These are phyloP conservation scores for Elongisporangium prolatum DNA, from an alignment of 352 stramenopile species.

Conservation along the genomic window DNA sequence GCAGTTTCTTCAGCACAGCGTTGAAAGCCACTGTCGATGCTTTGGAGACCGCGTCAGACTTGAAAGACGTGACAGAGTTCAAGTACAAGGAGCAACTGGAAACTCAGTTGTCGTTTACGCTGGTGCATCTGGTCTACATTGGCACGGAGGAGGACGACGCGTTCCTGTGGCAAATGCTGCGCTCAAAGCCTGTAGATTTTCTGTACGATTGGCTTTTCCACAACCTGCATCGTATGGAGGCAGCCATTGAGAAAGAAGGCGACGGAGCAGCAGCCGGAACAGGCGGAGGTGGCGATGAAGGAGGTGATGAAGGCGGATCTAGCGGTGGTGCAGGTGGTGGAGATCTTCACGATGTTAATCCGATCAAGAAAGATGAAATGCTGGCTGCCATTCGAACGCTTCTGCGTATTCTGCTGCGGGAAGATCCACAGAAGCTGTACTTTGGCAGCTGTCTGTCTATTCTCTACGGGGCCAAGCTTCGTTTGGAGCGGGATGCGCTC, in stretches of 20 bases:
- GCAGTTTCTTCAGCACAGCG: slow-evolving; percentile 62
- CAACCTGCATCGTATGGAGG: slow-evolving; percentile 81
- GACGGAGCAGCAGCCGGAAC: slow-evolving; percentile 15
- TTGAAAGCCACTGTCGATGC: slow-evolving; percentile 66
- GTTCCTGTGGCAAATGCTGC: slow-evolving; percentile 60
- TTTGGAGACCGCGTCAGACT: slow-evolving; percentile 76
- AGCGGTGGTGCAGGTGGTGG: slow-evolving; percentile 14
- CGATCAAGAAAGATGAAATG: slow-evolving; percentile 79
- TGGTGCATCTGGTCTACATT: slow-evolving; percentile 80
- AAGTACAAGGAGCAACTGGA: slow-evolving; percentile 89
- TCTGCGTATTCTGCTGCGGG: slow-evolving; percentile 61
- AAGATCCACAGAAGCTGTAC: slow-evolving; percentile 59
- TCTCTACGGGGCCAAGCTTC: slow-evolving; percentile 81
- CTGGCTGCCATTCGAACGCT: slow-evolving; percentile 69
- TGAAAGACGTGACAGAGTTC: slow-evolving; percentile 87
- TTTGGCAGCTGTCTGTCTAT: slow-evolving; percentile 64
- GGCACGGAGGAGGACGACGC: slow-evolving; percentile 67
- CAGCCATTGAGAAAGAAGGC: slow-evolving; percentile 52
- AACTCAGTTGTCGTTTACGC: slow-evolving; percentile 81
- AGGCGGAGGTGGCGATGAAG: slow-evolving; percentile 21
- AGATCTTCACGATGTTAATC: slow-evolving; percentile 79
- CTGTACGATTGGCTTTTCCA: slow-evolving; percentile 88
- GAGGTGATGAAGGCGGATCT: slow-evolving; percentile 13
- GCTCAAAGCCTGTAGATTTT: slow-evolving; percentile 61
- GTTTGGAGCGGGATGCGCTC: slow-evolving; percentile 73